Evolutionary conservation across 495 filamentous ascomycete species (phyloP), one percentile per base, ranked within the genome.

Genomic region (Niebla homalea): DNA sequence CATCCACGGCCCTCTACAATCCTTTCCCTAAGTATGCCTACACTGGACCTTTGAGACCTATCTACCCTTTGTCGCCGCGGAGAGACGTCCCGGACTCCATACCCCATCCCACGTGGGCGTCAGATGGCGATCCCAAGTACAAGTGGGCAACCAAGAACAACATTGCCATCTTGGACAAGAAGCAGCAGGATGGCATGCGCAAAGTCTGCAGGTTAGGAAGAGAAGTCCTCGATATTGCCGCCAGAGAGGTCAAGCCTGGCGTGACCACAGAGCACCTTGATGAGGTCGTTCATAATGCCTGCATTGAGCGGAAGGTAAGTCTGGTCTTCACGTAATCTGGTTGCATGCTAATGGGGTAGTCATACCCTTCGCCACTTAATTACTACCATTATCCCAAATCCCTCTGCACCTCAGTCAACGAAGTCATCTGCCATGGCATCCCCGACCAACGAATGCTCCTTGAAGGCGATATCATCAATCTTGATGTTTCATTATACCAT

Each of bases 311-410:
- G 67, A 72, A 96, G 48, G 92, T 97, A 64, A 66, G 82, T 57
- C 15, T 1, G 3, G 0, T 0, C 21, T 15, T 3, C 0, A 5
- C 23, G 26, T 15, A 7, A 5, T 15, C 16, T 39, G 15, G 11
- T 25, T 25, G 41, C 23, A 36, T 16, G 18, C 10, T 21, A 1
- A 4, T 8, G n/a, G 3, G 26, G n/a, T 46, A 97, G 92, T 85
- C 89, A 12, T 99, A 99, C 59, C 92, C 92, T 0, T 99, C 92
- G 0, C 87, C 90, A 2, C 68, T 99, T 8, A 99, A 99, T 70
- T 99, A 99, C 65, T 80, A 81, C 72, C 73, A 87, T 64, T 99
- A 96, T 71, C 92, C 92, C 49, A 99, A 99, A 72, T 99, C 92
- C 1, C 81, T 96, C 41, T 99, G 92, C 67, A 97, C 89, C 1